Conservation (phyloP, 495 filamentous ascomycete species). For the Ramalina intermedia region DNA sequence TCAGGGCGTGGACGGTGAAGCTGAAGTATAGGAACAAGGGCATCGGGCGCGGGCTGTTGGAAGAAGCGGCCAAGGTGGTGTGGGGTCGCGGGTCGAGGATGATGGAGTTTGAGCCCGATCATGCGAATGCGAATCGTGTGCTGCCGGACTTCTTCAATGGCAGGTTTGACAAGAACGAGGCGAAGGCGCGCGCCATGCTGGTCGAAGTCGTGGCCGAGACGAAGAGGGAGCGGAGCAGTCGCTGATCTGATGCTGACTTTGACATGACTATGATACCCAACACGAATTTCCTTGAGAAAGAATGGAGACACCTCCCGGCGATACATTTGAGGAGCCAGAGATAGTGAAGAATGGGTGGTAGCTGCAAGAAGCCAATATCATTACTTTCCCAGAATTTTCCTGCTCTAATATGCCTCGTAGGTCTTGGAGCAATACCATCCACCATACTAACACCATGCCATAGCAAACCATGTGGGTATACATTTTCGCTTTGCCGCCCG, state of each 20-base stretch:
- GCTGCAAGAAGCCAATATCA: too few species aligned
- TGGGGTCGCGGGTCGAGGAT: constrained; percentile 40
- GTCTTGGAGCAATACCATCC: too few species aligned
- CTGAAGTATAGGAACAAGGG: constrained; percentile 50
- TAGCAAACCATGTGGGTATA: too few species aligned
- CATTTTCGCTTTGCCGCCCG: too few species aligned
- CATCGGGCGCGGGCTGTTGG: constrained; percentile 52
- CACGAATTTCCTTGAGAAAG: neutral
- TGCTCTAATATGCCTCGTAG: too few species aligned
- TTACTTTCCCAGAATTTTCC: too few species aligned
- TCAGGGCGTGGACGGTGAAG: constrained; percentile 65
- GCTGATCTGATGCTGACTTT: constrained; percentile 1
- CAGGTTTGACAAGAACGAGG: constrained; percentile 41
- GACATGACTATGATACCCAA: neutral
- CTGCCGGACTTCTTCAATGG: constrained; percentile 45
- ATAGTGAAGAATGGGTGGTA: too few species aligned
- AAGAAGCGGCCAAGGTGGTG: constrained; percentile 46
- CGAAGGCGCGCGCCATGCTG: constrained; percentile 34
- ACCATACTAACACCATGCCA: too few species aligned
- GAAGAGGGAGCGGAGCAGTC: constrained; percentile 25
- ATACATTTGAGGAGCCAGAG: too few species aligned
- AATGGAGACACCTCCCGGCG: too few species aligned
- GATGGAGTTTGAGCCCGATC: constrained; percentile 51
- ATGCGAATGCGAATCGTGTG: constrained; percentile 51
- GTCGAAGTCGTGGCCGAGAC: constrained; percentile 31